Base-by-base conservation (phyloP, 2,329 filamentous ascomycete species). In the Exserohilum rostratum region DNA sequence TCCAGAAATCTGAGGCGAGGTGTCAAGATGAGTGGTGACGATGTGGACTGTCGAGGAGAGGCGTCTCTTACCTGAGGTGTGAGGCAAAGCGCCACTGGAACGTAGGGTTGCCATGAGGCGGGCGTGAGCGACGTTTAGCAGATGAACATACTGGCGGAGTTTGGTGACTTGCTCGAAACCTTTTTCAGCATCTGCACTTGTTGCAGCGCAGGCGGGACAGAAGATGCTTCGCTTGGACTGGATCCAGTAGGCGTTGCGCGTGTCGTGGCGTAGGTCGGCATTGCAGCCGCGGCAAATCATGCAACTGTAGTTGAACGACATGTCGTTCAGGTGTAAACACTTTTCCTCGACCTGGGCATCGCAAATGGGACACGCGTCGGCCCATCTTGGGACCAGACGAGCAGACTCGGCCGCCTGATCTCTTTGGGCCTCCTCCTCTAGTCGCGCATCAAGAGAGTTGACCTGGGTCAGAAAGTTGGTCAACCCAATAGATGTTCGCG, bases 291-390 rank as follows among this genome's bases (percentile, higher is more conserved):
- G 77, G 69, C 88, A 91, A 20, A 78, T 75, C 57, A 96, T 83
- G 75, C 96, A 97, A 40, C 84, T 83, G 40, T 91, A 79, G 73
- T 99, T 95, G 87, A 93, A 96, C 62, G 93, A 86, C 71, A 85
- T 84, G 55, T 93, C 87, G 38, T 86, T 87, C 58, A 83, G 82
- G 66, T 88, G 87, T 57, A 90, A 86, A 73, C 95, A 99, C 73
- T 96, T 93, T 72, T 98, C 93, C 71, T 99, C 95, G 50, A 99
- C 93, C 9, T 95, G 90, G 62, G 92, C 89, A 57, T 87, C 85
- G 76, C 95, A 99, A 20, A 85, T 77, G 4, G 84, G 82, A 72
- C 95, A 99, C 60, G 95, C 90, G 74, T 99, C 95, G 9, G 80
- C 79, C 57, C 71, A 78, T 58, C 76, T 75, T 37, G 77, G 76